These are phyloP conservation scores for Malassezia pachydermatis DNA, from an alignment of 1,284 basidiomycete species.

Conservation along the genomic window DNA sequence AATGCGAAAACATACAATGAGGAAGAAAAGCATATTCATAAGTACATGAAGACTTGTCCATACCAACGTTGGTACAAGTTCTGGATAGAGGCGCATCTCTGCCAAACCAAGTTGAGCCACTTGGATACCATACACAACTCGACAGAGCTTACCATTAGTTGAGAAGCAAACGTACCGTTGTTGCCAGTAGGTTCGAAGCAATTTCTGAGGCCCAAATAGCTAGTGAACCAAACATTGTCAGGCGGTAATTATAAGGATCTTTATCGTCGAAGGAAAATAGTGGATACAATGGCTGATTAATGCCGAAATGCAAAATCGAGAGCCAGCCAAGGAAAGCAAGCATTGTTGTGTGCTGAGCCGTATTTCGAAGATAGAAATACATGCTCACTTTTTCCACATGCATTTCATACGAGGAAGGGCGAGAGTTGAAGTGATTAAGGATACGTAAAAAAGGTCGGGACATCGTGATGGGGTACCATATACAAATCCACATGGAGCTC, in stretches of 20 bases:
- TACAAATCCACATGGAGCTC: slow-evolving; percentile 53
- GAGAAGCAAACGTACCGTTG: slow-evolving; percentile 15
- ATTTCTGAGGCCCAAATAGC: slow-evolving; percentile 55
- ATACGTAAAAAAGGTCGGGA: slow-evolving; percentile 50
- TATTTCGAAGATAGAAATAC: slow-evolving; percentile 53
- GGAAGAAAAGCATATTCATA: slow-evolving; percentile 55
- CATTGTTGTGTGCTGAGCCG: slow-evolving; percentile 56
- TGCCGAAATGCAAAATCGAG: slow-evolving; percentile 52
- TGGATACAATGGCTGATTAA: slow-evolving; percentile 54
- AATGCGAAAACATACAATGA: slow-evolving; percentile 31
- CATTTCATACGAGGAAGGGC: slow-evolving; percentile 52
- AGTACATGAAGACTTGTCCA: slow-evolving; percentile 54
- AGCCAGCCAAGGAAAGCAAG: slow-evolving; percentile 51
- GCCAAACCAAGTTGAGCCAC: slow-evolving; percentile 53
- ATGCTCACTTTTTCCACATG: slow-evolving; percentile 52
- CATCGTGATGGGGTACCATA: slow-evolving; percentile 55
- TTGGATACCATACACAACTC: slow-evolving; percentile 50
- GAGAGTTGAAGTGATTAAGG: slow-evolving; percentile 50
- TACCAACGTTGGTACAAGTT: slow-evolving; percentile 48
- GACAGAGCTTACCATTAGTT: slow-evolving; percentile 48
- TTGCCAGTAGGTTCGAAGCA: slow-evolving; percentile 51
- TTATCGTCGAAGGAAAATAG: slow-evolving; percentile 54
- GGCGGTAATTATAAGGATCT: slow-evolving; percentile 55
- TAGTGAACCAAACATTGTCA: slow-evolving; percentile 53
- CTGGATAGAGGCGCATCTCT: slow-evolving; percentile 54